Percentiles rank a stretch among this genome's conserved stretches.
These are phyloP conservation scores for Sordariomycetes sp. DNA, from an alignment of 2,329 filamentous ascomycete species.

Conservation along the genomic window DNA sequence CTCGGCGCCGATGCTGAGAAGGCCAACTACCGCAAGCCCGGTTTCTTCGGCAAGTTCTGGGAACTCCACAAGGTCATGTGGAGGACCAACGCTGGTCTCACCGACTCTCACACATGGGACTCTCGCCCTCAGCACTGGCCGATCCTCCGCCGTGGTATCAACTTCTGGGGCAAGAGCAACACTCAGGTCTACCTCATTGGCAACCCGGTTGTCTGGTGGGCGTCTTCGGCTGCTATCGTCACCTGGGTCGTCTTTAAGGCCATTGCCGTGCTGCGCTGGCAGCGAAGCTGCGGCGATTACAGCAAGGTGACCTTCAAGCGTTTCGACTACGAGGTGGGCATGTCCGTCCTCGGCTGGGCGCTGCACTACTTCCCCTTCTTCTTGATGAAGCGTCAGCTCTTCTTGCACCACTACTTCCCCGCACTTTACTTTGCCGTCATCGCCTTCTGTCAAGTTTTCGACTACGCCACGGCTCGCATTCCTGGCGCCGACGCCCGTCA, in stretches of 20 bases:
- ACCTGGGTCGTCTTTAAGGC: constrained; percentile 80
- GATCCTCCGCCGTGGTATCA: constrained; percentile 85
- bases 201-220: constrained; percentile 94
- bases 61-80: constrained; percentile 98
- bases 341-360: constrained; percentile 84
- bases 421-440: constrained; percentile 93
- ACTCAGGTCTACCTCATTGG: constrained; percentile 95
- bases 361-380: constrained; percentile 99
- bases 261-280: constrained; percentile 83
- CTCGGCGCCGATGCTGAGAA: constrained; percentile 72
- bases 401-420: constrained; percentile 97
- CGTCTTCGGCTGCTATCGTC: constrained; percentile 66
- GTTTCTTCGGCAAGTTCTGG: constrained; percentile 96
- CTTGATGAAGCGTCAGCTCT: constrained; percentile 95
- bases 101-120: constrained; percentile 97
- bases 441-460: constrained; percentile 78
- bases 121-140: constrained; percentile 93
- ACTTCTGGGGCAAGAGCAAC: constrained; percentile 95
- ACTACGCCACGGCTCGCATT: constrained; percentile 72
- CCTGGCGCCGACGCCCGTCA: constrained; percentile 57
- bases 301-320: constrained; percentile 76
- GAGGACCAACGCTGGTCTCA: constrained; percentile 92
- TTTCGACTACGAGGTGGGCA: constrained; percentile 95
- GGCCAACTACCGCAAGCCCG: constrained; percentile 90
- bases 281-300: constrained; percentile 87